A percentile compares a stretch with the other conserved stretches of the same genome.
Conservation (phyloP, 441 rosid genomes). For the Raphanus hybrid region DNA sequence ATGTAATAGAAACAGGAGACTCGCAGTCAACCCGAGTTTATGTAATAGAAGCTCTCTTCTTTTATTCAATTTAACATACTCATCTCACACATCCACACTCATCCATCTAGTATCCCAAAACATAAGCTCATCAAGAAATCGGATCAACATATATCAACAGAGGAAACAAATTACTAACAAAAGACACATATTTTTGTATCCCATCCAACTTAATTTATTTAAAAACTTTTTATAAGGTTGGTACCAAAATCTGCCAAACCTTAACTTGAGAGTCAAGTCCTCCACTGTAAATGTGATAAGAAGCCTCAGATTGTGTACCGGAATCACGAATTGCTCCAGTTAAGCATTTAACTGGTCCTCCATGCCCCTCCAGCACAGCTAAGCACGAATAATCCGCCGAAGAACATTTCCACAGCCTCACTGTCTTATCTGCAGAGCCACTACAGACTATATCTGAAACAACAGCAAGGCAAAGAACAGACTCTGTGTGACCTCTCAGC, state of each 20-base stretch:
- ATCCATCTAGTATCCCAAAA: slow-evolving; percentile 5
- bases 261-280: slow-evolving; percentile 87
- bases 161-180: not conserved
- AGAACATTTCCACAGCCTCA: slow-evolving; percentile 70
- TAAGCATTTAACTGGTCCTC: slow-evolving; percentile 89
- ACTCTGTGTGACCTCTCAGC: slow-evolving; percentile 74
- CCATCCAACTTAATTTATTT: not conserved
- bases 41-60: not conserved
- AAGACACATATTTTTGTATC: not conserved
- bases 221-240: slow-evolving; percentile 38
- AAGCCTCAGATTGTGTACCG: slow-evolving; percentile 40
- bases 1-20: not conserved
- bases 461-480: slow-evolving; percentile 70
- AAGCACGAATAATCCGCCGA: slow-evolving; percentile 57
- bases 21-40: not conserved
- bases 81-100: slow-evolving; percentile 17
- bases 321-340: slow-evolving; percentile 56
- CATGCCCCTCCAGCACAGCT: slow-evolving; percentile 77
- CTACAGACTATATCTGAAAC: slow-evolving; percentile 72
- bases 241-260: slow-evolving; percentile 72
- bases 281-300: slow-evolving; percentile 75
- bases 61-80: not conserved
- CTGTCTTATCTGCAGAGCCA: slow-evolving; percentile 83
- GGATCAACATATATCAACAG: not conserved
- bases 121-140: slow-evolving; percentile 16